Evolutionary conservation across 2,329 filamentous ascomycete genomes (phyloP).

Genomic region (Rhynchosporium agropyri): DNA sequence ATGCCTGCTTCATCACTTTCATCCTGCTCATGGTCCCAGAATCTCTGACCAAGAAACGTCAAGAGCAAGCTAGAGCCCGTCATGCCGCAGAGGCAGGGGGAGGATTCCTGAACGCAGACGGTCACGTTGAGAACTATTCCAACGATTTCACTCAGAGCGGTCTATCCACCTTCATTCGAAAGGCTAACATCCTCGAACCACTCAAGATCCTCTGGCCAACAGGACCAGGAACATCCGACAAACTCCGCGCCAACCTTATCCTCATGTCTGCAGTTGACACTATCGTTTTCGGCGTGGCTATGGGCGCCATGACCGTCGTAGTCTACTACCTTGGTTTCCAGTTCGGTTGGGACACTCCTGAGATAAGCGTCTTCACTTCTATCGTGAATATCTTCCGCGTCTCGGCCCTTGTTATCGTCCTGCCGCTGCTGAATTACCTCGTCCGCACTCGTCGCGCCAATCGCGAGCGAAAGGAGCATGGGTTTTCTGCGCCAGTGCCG

Average conservation of each 20-base stretch:
- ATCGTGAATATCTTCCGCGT: conserved; percentile 77
- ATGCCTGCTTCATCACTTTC: conserved; percentile 73
- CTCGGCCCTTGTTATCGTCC: conserved; percentile 69
- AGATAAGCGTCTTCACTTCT: conserved; percentile 80
- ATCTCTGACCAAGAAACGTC: conserved; percentile 75
- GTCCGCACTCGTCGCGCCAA: conserved; percentile 55
- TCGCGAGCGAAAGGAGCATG: conserved; percentile 56
- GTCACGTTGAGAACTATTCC: conserved; percentile 36
- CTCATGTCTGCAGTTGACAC: conserved; percentile 80
- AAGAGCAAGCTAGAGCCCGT: conserved; percentile 70
- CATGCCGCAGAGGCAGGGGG: conserved; percentile 50
- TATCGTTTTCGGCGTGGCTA: conserved; percentile 76
- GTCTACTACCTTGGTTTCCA: conserved; percentile 80
- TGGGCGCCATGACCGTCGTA: conserved; percentile 80
- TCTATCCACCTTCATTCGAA: conserved; percentile 41
- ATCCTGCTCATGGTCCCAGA: conserved; percentile 77
- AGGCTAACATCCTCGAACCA: conserved; percentile 72
- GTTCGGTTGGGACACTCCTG: conserved; percentile 81
- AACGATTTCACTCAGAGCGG: conserved; percentile 24
- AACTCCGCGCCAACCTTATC: conserved; percentile 78
- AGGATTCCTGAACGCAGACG: not conserved
- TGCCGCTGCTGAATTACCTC: conserved; percentile 77
- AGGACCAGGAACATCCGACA: conserved; percentile 60
- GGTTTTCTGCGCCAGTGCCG: conserved; percentile 51
- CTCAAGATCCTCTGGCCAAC: conserved; percentile 77